Evolutionary conservation across 2,329 filamentous ascomycete species (phyloP).

Genomic region (Aureobasidium sp.): DNA sequence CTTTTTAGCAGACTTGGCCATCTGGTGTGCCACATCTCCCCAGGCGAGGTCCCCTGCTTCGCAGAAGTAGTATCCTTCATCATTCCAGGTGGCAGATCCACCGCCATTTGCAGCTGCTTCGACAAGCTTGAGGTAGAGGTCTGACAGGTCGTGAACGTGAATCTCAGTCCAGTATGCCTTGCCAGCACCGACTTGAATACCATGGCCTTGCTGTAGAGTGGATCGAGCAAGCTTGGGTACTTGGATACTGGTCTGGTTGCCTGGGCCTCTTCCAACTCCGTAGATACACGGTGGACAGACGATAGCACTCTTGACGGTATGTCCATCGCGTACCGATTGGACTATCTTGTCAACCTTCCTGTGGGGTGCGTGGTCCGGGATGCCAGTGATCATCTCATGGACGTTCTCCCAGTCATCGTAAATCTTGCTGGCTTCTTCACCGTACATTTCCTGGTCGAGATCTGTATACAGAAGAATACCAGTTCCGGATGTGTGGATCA

Average conservation of each 20-base stretch:
- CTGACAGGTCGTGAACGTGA: slow-evolving; percentile 51
- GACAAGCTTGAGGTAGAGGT: slow-evolving; percentile 46
- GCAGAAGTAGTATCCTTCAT: slow-evolving; percentile 57
- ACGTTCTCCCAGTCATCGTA: slow-evolving; percentile 56
- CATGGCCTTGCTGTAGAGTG: slow-evolving; percentile 45
- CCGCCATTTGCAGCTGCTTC: slow-evolving; percentile 38
- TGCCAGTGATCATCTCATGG: slow-evolving; percentile 39
- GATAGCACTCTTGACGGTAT: slow-evolving; percentile 51
- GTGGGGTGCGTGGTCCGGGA: slow-evolving; percentile 54
- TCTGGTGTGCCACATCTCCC: slow-evolving; percentile 27
- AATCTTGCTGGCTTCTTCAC: slow-evolving; percentile 39
- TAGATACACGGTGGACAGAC: slow-evolving; percentile 61
- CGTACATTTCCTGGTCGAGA: slow-evolving; percentile 36
- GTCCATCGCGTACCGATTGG: slow-evolving; percentile 38
- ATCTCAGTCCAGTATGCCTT: slow-evolving; percentile 48
- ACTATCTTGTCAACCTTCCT: slow-evolving; percentile 63
- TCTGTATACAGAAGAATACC: slow-evolving; percentile 49
- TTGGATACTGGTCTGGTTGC: slow-evolving; percentile 48
- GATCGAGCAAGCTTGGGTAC: slow-evolving; percentile 46
- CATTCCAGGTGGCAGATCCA: slow-evolving; percentile 45
- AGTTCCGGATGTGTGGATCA: slow-evolving; percentile 49
- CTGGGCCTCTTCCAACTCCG: slow-evolving; percentile 43
- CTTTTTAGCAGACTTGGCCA: slow-evolving; percentile 41
- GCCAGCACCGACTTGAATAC: slow-evolving; percentile 50
- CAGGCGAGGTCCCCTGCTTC: slow-evolving; percentile 56